Evolutionary conservation across 805 yeast genomes (phyloP).

Genomic region (Candida lessepsii): DNA sequence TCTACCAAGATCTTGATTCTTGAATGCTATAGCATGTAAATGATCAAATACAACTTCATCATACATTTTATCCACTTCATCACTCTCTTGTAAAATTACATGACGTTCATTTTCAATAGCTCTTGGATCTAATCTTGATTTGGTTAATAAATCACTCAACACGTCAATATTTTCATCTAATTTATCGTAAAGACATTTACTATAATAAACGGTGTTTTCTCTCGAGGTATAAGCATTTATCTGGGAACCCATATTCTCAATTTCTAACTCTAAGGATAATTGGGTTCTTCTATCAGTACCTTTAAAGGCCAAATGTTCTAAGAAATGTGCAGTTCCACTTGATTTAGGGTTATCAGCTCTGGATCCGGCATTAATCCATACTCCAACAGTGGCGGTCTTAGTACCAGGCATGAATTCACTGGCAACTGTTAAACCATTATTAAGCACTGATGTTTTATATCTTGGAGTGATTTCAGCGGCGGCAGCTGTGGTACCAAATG

Average conservation of each 20-base stretch:
- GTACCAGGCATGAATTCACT: conserved; percentile 84
- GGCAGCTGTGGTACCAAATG: not conserved
- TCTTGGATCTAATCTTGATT: conserved; percentile 72
- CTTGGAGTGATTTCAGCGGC: conserved; percentile 20
- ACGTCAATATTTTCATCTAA: conserved; percentile 85
- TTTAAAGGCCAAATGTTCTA: conserved; percentile 95
- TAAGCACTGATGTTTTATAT: conserved; percentile 62
- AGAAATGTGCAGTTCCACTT: conserved; percentile 93
- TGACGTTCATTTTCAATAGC: conserved; percentile 97
- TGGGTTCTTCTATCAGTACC: conserved; percentile 86
- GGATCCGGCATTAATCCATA: conserved; percentile 98
- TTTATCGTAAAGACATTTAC: conserved; percentile 78
- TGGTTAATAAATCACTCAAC: conserved; percentile 82
- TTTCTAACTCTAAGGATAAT: conserved; percentile 81
- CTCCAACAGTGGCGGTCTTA: conserved; percentile 94
- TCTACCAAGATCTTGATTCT: conserved; percentile 90
- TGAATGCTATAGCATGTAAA: conserved; percentile 87
- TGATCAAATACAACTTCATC: conserved; percentile 98
- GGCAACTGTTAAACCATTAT: conserved; percentile 95
- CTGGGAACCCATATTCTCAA: conserved; percentile 95
- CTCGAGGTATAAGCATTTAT: conserved; percentile 98
- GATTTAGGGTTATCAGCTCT: conserved; percentile 88
- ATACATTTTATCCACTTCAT: conserved; percentile 97
- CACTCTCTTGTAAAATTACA: conserved; percentile 93
- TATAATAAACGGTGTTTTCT: conserved; percentile 95